These are phyloP conservation scores for Lasiodiplodia sp. DNA, from an alignment of 2,329 filamentous ascomycete genomes.

Conservation along the genomic window DNA sequence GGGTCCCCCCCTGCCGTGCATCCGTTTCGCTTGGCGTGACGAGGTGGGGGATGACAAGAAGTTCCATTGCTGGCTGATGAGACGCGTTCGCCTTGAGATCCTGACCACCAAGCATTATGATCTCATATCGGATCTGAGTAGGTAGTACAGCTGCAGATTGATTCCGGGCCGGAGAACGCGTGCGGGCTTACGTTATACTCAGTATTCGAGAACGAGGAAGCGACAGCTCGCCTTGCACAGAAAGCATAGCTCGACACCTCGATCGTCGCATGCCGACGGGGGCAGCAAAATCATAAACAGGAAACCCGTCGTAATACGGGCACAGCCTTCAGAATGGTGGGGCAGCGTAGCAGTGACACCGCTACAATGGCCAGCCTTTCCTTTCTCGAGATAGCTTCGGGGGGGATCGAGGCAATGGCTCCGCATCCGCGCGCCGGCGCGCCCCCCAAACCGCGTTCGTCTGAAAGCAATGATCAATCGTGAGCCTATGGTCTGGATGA, in stretches of 20 bases:
- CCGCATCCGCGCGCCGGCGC: no score
- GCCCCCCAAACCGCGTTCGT: no score
- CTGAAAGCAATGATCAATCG: no score
- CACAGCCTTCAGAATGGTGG: not conserved
- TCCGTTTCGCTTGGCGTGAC: not conserved
- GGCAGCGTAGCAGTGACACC: not conserved
- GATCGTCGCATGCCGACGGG: not conserved
- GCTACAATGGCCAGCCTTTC: not conserved
- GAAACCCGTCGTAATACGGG: not conserved
- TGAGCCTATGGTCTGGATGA: no score
- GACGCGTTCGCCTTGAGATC: not conserved
- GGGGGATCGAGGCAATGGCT: no score
- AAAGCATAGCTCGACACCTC: not conserved
- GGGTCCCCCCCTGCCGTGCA: not conserved
- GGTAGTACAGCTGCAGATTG: not conserved
- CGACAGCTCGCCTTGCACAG: not conserved
- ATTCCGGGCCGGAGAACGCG: not conserved
- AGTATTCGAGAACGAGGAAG: not conserved
- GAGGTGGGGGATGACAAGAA: not conserved
- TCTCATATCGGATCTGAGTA: not conserved
- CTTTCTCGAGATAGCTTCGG: no score
- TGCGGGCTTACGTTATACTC: not conserved
- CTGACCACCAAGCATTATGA: not conserved
- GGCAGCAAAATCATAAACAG: not conserved
- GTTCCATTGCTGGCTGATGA: not conserved